Percentiles rank a stretch among this genome's conserved stretches.
phyloP scores from a whole-genome alignment of 306 rosid genomes.

The Vachellia pachyceras region DNA sequence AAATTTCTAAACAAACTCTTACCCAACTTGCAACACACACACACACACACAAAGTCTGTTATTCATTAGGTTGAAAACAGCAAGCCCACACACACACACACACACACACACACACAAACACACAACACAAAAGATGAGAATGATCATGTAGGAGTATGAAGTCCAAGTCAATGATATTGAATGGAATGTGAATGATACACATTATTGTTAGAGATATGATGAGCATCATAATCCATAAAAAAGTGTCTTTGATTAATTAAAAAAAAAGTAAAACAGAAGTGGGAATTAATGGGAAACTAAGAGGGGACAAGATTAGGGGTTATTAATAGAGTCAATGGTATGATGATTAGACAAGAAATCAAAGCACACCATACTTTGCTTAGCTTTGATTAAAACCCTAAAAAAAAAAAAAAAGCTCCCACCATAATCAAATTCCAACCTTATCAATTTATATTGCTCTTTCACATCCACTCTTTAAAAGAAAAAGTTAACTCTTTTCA shows the following conservation, averaged over 20 bases:
- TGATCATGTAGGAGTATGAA: no score
- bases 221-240: background rate
- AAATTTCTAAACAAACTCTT: no score
- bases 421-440: slow-evolving; percentile 32
- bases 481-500: background rate
- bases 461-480: background rate
- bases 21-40: no score
- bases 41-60: no score
- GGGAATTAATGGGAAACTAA: slow-evolving; percentile 15
- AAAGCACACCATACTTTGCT: slow-evolving; percentile 48
- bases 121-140: no score
- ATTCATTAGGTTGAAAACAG: no score
- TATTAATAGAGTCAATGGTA: slow-evolving; percentile 43
- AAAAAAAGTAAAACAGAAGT: background rate
- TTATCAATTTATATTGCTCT: slow-evolving; percentile 26
- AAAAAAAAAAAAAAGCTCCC: no score
- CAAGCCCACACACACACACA: no score
- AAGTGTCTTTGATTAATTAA: background rate
- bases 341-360: slow-evolving; percentile 48
- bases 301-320: slow-evolving; percentile 32
- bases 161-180: no score
- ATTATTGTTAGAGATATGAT: no score
- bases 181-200: no score
- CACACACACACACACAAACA: no score
- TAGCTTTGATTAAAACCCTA: slow-evolving; percentile 43